Percentiles rank a stretch among this genome's conserved stretches.
phyloP scores from a whole-genome alignment of 225 moss, liverwort and hornwort species.

The Polytrichum commune region DNA sequence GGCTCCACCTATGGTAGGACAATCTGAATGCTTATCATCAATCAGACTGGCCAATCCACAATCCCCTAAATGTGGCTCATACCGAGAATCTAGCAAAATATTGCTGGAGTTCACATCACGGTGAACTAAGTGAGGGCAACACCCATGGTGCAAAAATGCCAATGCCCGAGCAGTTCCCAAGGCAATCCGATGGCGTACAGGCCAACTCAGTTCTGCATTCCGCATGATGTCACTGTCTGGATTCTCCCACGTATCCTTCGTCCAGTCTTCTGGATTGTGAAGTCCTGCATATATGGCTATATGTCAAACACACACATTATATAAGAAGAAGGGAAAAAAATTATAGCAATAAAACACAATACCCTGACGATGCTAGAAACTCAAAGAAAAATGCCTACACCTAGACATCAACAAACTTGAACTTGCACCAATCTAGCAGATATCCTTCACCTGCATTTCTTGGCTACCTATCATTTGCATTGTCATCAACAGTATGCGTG shows the following conservation, averaged over 20 bases:
- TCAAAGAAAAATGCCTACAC: too few species aligned
- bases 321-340: neutral
- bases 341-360: too few species aligned
- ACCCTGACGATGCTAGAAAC: too few species aligned
- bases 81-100: constrained; percentile 59
- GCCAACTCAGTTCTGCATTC: constrained; percentile 47
- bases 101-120: constrained; percentile 72
- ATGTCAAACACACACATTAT: constrained; percentile 35
- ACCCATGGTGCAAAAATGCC: constrained; percentile 77
- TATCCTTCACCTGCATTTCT: too few species aligned
- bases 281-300: constrained; percentile 31
- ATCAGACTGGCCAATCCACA: constrained; percentile 64
- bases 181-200: constrained; percentile 60
- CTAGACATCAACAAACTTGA: too few species aligned
- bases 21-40: constrained; percentile 28
- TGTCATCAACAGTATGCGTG: too few species aligned
- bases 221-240: constrained; percentile 28
- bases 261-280: constrained; percentile 78
- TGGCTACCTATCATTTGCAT: too few species aligned
- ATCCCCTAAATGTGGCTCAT: constrained; percentile 69
- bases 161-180: constrained; percentile 66
- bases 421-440: too few species aligned
- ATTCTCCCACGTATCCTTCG: constrained; percentile 74
- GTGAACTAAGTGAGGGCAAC: constrained; percentile 67
- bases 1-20: constrained; percentile 62